These are phyloP conservation scores for Leccinum olivaceopallidum DNA, from an alignment of 768 basidiomycete genomes.

Conservation along the genomic window DNA sequence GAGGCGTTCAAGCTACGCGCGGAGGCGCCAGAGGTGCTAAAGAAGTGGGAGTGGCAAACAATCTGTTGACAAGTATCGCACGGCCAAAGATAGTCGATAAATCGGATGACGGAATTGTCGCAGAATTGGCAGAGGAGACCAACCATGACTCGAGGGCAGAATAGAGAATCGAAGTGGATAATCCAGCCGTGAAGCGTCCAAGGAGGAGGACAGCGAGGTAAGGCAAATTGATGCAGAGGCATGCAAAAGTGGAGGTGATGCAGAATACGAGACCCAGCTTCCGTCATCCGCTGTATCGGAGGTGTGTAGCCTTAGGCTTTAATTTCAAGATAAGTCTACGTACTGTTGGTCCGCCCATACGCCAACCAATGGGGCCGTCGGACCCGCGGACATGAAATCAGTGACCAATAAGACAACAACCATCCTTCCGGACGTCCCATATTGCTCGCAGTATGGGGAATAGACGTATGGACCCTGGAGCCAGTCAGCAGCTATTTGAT, in stretches of 20 bases:
- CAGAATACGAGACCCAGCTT: constrained; percentile 73
- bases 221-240: constrained; percentile 57
- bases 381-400: constrained; percentile 69
- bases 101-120: constrained; percentile 53
- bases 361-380: constrained; percentile 70
- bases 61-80: constrained; percentile 71
- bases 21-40: too few relatives aligned
- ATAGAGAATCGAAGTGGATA: constrained; percentile 75
- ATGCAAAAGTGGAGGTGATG: constrained; percentile 60
- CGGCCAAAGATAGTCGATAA: constrained; percentile 72
- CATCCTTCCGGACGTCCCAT: constrained; percentile 57
- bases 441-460: constrained; percentile 70
- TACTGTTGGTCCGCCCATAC: constrained; percentile 77
- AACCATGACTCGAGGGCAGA: constrained; percentile 81
- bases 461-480: constrained; percentile 80
- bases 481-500: constrained; percentile 66
- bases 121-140: constrained; percentile 56
- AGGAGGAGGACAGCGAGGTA: constrained; percentile 58
- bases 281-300: constrained; percentile 55
- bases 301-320: background rate
- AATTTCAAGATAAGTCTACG: background rate
- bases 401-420: constrained; percentile 78
- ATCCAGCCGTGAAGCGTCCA: constrained; percentile 68
- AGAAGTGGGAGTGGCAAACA: constrained; percentile 51
- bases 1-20: too few relatives aligned